Evolutionary conservation across 2,329 filamentous ascomycete genomes (phyloP).

Genomic region (Hymenoscyphus salicellus): DNA sequence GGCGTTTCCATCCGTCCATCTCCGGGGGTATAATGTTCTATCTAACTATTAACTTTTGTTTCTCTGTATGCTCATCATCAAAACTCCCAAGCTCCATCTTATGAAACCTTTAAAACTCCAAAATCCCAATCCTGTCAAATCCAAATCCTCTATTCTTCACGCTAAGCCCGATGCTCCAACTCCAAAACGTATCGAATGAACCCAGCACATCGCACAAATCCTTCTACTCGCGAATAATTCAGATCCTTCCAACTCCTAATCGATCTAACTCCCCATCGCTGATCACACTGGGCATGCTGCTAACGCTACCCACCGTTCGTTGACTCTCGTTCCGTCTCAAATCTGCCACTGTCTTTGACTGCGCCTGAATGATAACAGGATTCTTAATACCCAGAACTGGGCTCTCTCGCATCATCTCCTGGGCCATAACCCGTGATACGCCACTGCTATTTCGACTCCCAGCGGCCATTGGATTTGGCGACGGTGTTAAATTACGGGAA

Average conservation of each 20-base stretch:
- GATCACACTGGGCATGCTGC: background rate
- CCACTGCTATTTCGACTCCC: background rate
- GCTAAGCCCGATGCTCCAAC: background rate
- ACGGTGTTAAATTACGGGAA: background rate
- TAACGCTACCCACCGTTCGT: background rate
- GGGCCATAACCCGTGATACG: background rate
- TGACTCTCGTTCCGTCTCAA: background rate
- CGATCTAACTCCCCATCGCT: background rate
- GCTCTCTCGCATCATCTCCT: conserved; percentile 3
- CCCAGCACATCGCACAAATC: background rate
- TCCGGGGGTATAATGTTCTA: background rate
- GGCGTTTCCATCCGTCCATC: background rate
- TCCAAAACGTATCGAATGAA: background rate
- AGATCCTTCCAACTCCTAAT: background rate
- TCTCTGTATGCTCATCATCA: background rate
- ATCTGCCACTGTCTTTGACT: background rate
- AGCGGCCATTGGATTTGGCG: background rate
- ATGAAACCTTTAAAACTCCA: background rate
- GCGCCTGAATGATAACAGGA: background rate
- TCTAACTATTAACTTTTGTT: background rate
- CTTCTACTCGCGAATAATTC: background rate
- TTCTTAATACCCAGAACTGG: conserved; percentile 1
- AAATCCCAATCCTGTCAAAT: background rate
- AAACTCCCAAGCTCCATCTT: background rate
- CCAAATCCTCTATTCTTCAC: background rate